Percentiles rank a stretch among this genome's conserved stretches.
phyloP scores from a whole-genome alignment of 495 filamentous ascomycete genomes.

The Achaetomiella virescens region DNA sequence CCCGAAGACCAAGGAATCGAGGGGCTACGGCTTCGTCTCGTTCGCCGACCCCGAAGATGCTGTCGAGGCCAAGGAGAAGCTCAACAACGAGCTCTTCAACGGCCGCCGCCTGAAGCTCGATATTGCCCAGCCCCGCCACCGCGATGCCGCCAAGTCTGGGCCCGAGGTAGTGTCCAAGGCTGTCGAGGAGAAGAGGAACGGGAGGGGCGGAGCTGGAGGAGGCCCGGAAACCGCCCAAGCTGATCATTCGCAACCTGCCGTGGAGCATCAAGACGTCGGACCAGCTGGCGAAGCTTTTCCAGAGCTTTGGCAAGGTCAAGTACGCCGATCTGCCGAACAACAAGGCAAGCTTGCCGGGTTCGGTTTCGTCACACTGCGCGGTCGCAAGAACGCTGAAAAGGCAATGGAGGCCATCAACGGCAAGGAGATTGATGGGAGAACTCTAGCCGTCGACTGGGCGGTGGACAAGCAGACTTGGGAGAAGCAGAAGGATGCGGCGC shows the following conservation, averaged over 20 bases:
- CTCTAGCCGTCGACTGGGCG: constrained; percentile 90
- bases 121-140: constrained; percentile 76
- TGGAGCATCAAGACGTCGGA: constrained; percentile 90
- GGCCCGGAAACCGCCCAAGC: constrained; percentile 59
- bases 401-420: constrained; percentile 82
- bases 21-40: constrained; percentile 94
- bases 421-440: constrained; percentile 79
- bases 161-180: constrained; percentile 26
- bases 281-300: constrained; percentile 69
- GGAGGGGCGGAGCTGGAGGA: constrained; percentile 49
- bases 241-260: constrained; percentile 92
- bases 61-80: constrained; percentile 64
- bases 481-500: constrained; percentile 41
- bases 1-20: constrained; percentile 70
- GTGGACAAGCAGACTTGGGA: constrained; percentile 89
- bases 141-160: constrained; percentile 49
- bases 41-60: constrained; percentile 93
- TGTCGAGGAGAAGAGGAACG: constrained; percentile 50
- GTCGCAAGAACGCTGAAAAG: constrained; percentile 85
- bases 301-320: constrained; percentile 84
- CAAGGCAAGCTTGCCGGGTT: constrained; percentile 73
- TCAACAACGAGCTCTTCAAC: constrained; percentile 65
- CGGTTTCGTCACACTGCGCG: constrained; percentile 84
- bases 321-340: constrained; percentile 71
- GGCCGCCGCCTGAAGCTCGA: constrained; percentile 81